Conservation (phyloP, 805 yeast genomes). For the Hanseniaspora opuntiae region DNA sequence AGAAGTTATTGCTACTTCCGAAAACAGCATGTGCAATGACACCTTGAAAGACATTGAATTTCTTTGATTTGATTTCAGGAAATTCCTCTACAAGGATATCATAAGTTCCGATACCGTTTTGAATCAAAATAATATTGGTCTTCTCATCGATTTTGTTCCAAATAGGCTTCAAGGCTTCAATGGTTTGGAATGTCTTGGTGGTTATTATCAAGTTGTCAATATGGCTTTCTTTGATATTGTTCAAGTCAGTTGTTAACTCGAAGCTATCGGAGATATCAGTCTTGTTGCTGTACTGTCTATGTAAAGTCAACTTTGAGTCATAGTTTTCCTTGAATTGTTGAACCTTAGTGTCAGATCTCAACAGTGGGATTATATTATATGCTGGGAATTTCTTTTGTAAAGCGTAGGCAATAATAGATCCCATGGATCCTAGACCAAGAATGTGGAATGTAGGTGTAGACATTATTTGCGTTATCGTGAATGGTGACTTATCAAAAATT, state of each 20-base stretch:
- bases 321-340: slow-evolving; percentile 17
- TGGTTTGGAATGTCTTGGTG: slow-evolving; percentile 69
- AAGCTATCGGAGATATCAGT: slow-evolving; percentile 12
- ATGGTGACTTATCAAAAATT: not conserved
- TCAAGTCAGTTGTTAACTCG: slow-evolving; percentile 17
- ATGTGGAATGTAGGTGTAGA: slow-evolving; percentile 20
- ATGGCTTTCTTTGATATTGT: slow-evolving; percentile 17
- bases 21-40: slow-evolving; percentile 76
- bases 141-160: slow-evolving; percentile 30
- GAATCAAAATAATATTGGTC: slow-evolving; percentile 59
- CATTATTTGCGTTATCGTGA: not conserved
- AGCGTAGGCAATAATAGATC: slow-evolving; percentile 22
- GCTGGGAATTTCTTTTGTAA: slow-evolving; percentile 18
- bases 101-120: slow-evolving; percentile 80
- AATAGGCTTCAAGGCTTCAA: slow-evolving; percentile 45
- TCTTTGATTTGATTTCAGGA: slow-evolving; percentile 35
- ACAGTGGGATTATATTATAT: slow-evolving; percentile 21
- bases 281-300: slow-evolving; percentile 17
- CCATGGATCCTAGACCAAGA: slow-evolving; percentile 27
- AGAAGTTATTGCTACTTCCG: slow-evolving; percentile 29
- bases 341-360: slow-evolving; percentile 22
- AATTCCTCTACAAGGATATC: slow-evolving; percentile 39
- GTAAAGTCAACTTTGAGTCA: slow-evolving; percentile 19
- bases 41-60: slow-evolving; percentile 38
- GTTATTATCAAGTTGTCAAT: slow-evolving; percentile 55